Evolutionary conservation across 345 rosid species (phyloP), one percentile per base, ranked within the genome.

Genomic region (Turritis glabra): DNA sequence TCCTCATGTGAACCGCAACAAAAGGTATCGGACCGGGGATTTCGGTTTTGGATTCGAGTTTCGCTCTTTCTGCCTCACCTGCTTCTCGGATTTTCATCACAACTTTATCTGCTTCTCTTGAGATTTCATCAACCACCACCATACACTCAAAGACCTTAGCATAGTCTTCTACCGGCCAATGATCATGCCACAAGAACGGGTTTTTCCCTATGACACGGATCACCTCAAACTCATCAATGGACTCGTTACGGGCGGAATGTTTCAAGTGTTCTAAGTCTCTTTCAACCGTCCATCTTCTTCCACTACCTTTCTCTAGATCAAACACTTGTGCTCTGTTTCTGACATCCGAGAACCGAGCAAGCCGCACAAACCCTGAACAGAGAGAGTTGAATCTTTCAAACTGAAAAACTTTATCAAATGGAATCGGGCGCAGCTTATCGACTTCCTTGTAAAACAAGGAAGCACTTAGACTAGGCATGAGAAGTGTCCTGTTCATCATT

Each of bases 101-200:
- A 59, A 95, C 98, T 77, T 68, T 85, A 63, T 91, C 89, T 1
- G 97, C 99, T 77, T 89, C 98, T 48, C 71, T 83, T 0, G 85
- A 61, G 69, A 92, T 87, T 70, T 89, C 98, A 38, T 88, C 88
- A 0, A 90, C 88, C 54, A 95, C 84, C 46, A 77, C 89, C 72
- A 95, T 84, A 69, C 99, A 92, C 72, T 92, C 98, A 74, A 95
- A 87, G 48, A 90, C 81, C 78, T 76, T 89, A 5, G 96, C 99
- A 67, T 95, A 95, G 67, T 95, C 97, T 77, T 79, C 80, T 17
- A 92, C 90, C 0, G 98, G 90, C 99, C 99, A 95, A 74, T 95
- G 99, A 79, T 95, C 99, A 15, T 95, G 98, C 99, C 99, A 95
- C 77, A 95, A 65, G 79, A 95, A 95, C 0, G 99, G 96, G 66